A percentile compares a stretch with the other conserved stretches of the same genome.
Conservation (phyloP, 352 stramenopile genomes). For the Pythium rhizo-oryzae region DNA sequence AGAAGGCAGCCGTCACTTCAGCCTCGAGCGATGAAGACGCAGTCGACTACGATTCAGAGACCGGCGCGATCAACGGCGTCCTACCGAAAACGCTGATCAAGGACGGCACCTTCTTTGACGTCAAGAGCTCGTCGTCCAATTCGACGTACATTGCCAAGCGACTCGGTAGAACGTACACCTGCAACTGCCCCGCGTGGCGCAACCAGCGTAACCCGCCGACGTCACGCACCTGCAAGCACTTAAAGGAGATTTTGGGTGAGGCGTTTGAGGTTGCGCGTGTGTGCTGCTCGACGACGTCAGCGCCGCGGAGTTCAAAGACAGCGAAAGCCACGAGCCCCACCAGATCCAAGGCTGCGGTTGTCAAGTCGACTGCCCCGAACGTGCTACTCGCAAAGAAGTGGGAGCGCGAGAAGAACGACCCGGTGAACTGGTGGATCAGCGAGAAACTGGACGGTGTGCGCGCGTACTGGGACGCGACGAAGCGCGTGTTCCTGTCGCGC, state of each 20-base stretch:
- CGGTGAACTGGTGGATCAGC: constrained; percentile 68
- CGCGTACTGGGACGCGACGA: constrained; percentile 58
- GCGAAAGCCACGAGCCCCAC: neutral
- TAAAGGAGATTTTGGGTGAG: constrained; percentile 56
- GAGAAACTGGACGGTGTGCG: constrained; percentile 81
- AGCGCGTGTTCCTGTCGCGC: constrained; percentile 59
- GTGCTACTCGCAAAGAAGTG: constrained; percentile 71
- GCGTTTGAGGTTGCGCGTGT: constrained; percentile 45
- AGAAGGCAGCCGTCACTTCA: constrained; percentile 10
- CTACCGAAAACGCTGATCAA: constrained; percentile 39
- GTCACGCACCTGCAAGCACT: constrained; percentile 63
- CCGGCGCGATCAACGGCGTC: constrained; percentile 45
- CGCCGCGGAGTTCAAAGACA: neutral
- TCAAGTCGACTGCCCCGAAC: constrained; percentile 44
- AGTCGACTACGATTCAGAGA: constrained; percentile 45
- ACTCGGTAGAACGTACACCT: constrained; percentile 53
- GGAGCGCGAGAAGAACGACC: constrained; percentile 63
- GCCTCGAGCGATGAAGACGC: neutral
- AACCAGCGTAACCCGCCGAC: constrained; percentile 56
- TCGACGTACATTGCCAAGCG: constrained; percentile 64
- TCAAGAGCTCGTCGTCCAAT: constrained; percentile 52
- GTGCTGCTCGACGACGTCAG: constrained; percentile 30
- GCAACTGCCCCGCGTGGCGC: constrained; percentile 67
- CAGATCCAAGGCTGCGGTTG: constrained; percentile 12
- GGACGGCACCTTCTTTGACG: constrained; percentile 46